Evolutionary conservation across 2,329 filamentous ascomycete genomes (phyloP).

Genomic region (Ceratocystis cubensis): DNA sequence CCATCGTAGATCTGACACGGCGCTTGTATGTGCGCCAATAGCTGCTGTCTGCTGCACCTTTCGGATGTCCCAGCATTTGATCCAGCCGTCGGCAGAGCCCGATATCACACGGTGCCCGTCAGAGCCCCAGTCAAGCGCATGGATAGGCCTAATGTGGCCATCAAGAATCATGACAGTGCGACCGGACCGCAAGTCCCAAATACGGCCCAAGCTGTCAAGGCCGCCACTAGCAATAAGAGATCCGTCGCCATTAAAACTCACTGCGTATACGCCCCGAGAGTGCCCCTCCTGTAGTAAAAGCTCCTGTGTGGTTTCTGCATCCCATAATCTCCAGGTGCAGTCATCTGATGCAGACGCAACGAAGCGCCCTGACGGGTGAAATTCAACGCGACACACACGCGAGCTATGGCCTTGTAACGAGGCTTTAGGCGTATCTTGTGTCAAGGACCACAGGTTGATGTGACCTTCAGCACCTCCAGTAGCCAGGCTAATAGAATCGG

Average conservation of each 20-base stretch:
- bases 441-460: slow-evolving; percentile 81
- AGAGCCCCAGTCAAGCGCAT: slow-evolving; percentile 80
- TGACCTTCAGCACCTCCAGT: slow-evolving; percentile 82
- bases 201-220: slow-evolving; percentile 81
- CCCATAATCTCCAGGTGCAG: slow-evolving; percentile 94
- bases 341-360: slow-evolving; percentile 90
- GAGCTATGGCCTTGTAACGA: slow-evolving; percentile 74
- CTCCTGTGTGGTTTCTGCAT: slow-evolving; percentile 73
- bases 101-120: slow-evolving; percentile 91
- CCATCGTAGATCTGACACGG: slow-evolving; percentile 88
- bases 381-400: slow-evolving; percentile 82
- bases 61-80: slow-evolving; percentile 95
- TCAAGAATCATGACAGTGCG: slow-evolving; percentile 93
- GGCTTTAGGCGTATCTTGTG: slow-evolving; percentile 69
- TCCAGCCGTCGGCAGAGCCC: slow-evolving; percentile 84
- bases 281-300: slow-evolving; percentile 87
- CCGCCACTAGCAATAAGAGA: slow-evolving; percentile 86
- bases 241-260: slow-evolving; percentile 83
- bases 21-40: slow-evolving; percentile 80
- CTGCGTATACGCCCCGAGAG: slow-evolving; percentile 79
- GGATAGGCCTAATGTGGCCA: slow-evolving; percentile 77
- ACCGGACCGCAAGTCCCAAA: slow-evolving; percentile 90
- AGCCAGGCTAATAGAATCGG: slow-evolving; percentile 67
- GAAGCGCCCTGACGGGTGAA: slow-evolving; percentile 83
- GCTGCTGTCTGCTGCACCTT: slow-evolving; percentile 74